Evolutionary conservation across 805 yeast genomes (phyloP).

Genomic region (Dipodascus geniculatus): DNA sequence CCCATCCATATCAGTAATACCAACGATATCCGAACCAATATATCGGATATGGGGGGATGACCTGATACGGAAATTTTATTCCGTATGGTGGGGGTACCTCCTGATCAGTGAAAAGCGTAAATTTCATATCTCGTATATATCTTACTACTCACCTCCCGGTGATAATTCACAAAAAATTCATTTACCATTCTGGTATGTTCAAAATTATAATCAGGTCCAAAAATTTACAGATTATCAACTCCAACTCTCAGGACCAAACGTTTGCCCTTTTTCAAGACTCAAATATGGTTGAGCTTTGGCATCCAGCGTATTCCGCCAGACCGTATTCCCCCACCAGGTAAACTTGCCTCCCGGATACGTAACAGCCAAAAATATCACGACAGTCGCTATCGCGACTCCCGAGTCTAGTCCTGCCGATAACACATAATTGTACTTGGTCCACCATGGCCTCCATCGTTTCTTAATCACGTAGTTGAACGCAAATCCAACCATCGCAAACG

Average conservation of each 20-base stretch:
- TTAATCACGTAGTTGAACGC: conserved; percentile 42
- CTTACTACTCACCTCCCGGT: no score
- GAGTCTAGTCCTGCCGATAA: conserved; percentile 51
- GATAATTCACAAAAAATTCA: no score
- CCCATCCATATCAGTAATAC: background rate
- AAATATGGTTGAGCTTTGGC: background rate
- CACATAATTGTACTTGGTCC: conserved; percentile 54
- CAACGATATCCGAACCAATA: background rate
- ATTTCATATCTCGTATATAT: no score
- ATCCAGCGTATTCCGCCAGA: background rate
- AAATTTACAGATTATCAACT: background rate
- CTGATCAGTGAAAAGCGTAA: background rate
- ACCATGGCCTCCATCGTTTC: conserved; percentile 33
- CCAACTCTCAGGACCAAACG: background rate
- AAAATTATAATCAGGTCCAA: background rate
- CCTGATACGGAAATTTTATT: background rate
- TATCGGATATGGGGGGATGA: background rate
- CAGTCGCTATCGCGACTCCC: conserved; percentile 47
- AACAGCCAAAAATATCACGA: conserved; percentile 41
- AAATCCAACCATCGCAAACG: conserved; percentile 38
- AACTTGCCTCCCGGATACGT: conserved; percentile 26
- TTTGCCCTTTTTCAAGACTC: background rate
- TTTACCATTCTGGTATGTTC: no score
- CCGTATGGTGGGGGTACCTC: background rate
- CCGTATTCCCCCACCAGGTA: conserved; percentile 46